Conservation (phyloP, 345 rosid species). For the Citrus medica region DNA sequence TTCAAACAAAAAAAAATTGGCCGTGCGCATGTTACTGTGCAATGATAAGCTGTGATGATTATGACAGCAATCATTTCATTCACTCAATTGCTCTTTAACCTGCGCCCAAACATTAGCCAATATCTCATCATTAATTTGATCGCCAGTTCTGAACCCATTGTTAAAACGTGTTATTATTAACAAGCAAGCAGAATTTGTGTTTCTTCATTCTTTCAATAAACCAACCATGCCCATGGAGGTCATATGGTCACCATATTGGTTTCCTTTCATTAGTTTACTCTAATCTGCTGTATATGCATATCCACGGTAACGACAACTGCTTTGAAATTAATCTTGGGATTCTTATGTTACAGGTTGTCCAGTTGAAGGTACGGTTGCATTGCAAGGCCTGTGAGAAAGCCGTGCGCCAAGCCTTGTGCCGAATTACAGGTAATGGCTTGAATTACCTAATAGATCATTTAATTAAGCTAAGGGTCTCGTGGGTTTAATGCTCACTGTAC, state of each 20-base stretch:
- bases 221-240: slow-evolving; percentile 1
- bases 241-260: background rate
- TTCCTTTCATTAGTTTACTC: slow-evolving; percentile 1
- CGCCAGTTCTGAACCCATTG: background rate
- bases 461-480: background rate
- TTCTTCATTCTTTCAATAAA: background rate
- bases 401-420: slow-evolving; percentile 28
- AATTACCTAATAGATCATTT: no score
- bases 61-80: background rate
- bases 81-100: background rate
- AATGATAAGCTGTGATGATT: slow-evolving; percentile 7
- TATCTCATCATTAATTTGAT: no score
- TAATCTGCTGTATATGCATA: background rate
- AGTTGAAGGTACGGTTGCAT: slow-evolving; percentile 33
- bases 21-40: slow-evolving; percentile 3
- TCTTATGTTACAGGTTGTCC: slow-evolving; percentile 21
- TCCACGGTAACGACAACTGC: background rate
- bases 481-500: background rate
- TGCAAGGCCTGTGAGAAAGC: slow-evolving; percentile 38
- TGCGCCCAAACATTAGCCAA: no score
- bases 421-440: slow-evolving; percentile 19
- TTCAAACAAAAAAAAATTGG: no score
- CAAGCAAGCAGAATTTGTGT: background rate
- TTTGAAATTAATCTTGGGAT: background rate
- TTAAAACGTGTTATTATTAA: background rate